Percentiles rank a stretch among this genome's conserved stretches.
These are phyloP conservation scores for Trifolium dubium DNA, from an alignment of 306 rosid species.

Conservation along the genomic window DNA sequence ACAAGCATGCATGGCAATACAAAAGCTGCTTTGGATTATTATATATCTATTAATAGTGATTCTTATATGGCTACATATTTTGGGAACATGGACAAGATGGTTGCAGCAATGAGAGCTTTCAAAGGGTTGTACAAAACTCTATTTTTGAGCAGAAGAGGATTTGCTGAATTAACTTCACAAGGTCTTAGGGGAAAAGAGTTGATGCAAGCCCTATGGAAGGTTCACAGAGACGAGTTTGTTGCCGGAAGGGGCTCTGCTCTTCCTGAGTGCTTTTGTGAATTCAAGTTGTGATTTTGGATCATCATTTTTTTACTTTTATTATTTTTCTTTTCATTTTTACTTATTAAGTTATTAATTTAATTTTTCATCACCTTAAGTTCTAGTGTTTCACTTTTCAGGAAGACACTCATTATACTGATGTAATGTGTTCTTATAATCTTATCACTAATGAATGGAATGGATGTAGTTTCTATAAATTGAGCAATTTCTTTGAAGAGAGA, in stretches of 20 bases:
- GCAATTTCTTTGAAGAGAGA: neutral
- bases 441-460: constrained; percentile 21
- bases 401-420: neutral
- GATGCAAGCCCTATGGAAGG: constrained; percentile 66
- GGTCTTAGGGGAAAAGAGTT: constrained; percentile 68
- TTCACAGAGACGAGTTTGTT: constrained; percentile 74
- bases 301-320: constrained; percentile 3
- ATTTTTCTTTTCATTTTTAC: neutral
- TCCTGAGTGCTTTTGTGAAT: constrained; percentile 85
- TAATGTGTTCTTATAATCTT: neutral
- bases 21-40: constrained; percentile 94
- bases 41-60: constrained; percentile 86
- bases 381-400: neutral
- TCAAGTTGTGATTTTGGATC: constrained; percentile 63
- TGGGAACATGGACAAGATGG: constrained; percentile 99
- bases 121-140: constrained; percentile 73
- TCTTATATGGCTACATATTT: constrained; percentile 83
- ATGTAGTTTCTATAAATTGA: neutral
- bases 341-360: constrained; percentile 6
- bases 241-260: constrained; percentile 83
- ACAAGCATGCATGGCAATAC: constrained; percentile 93
- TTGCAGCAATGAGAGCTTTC: constrained; percentile 86
- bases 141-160: constrained; percentile 76
- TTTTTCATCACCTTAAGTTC: neutral
- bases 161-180: constrained; percentile 66